A percentile compares a stretch with the other conserved stretches of the same genome.
phyloP scores from a whole-genome alignment of 352 stramenopile genomes.

The Poterioochromonas sp. region DNA sequence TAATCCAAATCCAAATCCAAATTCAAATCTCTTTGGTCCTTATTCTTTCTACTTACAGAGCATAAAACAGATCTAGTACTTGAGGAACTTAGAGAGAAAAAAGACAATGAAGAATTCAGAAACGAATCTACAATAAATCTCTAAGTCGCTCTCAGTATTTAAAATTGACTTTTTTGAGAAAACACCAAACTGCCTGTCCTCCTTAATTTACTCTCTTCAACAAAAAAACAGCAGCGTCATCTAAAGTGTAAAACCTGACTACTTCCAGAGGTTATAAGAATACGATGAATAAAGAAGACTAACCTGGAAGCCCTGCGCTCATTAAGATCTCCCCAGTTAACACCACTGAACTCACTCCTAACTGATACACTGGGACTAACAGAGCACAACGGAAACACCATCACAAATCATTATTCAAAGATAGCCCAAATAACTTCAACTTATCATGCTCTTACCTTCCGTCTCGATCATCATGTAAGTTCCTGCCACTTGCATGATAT shows the following conservation, averaged over 20 bases:
- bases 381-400: neutral
- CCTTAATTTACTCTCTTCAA: neutral
- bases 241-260: slow-evolving; percentile 21
- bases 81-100: no score
- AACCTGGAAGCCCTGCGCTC: slow-evolving; percentile 9
- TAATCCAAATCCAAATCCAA: no score
- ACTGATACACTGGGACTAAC: slow-evolving; percentile 20
- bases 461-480: slow-evolving; percentile 3
- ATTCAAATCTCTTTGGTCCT: no score
- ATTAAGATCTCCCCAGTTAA: slow-evolving; percentile 15
- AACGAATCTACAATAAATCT: no score
- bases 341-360: slow-evolving; percentile 5
- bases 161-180: no score
- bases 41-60: no score
- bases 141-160: no score
- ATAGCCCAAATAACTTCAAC: neutral
- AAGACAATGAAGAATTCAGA: no score
- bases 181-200: no score
- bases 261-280: neutral
- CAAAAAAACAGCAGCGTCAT: neutral
- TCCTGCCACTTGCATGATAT: neutral
- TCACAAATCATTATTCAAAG: neutral
- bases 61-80: no score
- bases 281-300: neutral
- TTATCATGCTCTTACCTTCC: neutral